These are phyloP conservation scores for Corymbia citriodora DNA, from an alignment of 441 rosid genomes.

Conservation along the genomic window DNA sequence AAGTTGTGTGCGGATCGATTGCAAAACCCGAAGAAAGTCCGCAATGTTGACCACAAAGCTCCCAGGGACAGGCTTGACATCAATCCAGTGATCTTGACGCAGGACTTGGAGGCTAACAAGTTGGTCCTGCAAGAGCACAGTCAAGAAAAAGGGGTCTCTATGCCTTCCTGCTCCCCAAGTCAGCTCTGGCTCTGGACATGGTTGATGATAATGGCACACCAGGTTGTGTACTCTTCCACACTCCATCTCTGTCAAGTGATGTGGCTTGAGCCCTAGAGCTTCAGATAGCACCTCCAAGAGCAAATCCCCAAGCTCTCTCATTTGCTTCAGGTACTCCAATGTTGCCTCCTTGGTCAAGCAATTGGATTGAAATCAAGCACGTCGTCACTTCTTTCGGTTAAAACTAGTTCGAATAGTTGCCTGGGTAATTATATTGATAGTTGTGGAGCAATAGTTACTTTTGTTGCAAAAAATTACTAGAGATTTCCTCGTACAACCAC, in stretches of 20 bases:
- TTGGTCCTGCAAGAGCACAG: constrained; percentile 53
- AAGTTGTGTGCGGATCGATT: not conserved
- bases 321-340: constrained; percentile 30
- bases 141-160: constrained; percentile 38
- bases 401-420: not conserved
- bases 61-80: constrained; percentile 40
- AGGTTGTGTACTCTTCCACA: constrained; percentile 25
- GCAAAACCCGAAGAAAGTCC: constrained; percentile 40
- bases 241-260: constrained; percentile 35
- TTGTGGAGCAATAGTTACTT: no score
- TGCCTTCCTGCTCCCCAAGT: constrained; percentile 44
- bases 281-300: constrained; percentile 40
- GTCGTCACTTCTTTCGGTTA: no score
- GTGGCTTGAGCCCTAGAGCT: constrained; percentile 43
- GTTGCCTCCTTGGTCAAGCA: constrained; percentile 27
- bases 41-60: constrained; percentile 47
- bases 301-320: constrained; percentile 22
- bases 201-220: constrained; percentile 50
- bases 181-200: constrained; percentile 50
- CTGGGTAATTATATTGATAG: no score
- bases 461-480: no score
- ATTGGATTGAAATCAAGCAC: not conserved
- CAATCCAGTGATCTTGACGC: constrained; percentile 37
- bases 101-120: constrained; percentile 61
- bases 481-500: no score